Evolutionary conservation across 768 basidiomycete species (phyloP).

Genomic region (Lactarius psammicola): DNA sequence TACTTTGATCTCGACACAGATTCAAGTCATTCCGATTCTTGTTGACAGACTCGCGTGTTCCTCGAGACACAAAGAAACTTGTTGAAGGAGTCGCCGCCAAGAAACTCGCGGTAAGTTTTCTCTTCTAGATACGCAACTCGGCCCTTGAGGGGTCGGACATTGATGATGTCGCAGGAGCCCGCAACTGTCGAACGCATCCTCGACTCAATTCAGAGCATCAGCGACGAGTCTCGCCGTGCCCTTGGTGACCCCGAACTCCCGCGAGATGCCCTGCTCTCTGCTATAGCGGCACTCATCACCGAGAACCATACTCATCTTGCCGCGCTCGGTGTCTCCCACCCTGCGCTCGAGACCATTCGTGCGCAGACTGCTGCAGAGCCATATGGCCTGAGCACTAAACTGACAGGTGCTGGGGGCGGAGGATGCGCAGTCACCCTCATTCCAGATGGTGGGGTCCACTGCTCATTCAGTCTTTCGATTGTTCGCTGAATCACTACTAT

Average conservation of each 20-base stretch:
- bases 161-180: slow-evolving; percentile 59
- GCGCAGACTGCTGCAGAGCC: slow-evolving; percentile 61
- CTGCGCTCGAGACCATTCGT: slow-evolving; percentile 78
- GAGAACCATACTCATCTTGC: slow-evolving; percentile 89
- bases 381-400: slow-evolving; percentile 80
- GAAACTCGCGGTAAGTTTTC: slow-evolving; percentile 53
- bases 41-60: slow-evolving; percentile 89
- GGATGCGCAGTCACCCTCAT: slow-evolving; percentile 97
- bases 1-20: slow-evolving; percentile 41
- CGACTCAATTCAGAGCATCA: slow-evolving; percentile 78
- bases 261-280: slow-evolving; percentile 60
- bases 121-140: not conserved
- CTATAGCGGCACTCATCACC: slow-evolving; percentile 76
- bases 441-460: slow-evolving; percentile 71
- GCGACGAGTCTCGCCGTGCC: slow-evolving; percentile 73
- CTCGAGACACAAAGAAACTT: slow-evolving; percentile 90
- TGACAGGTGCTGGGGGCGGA: slow-evolving; percentile 97
- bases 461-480: slow-evolving; percentile 11
- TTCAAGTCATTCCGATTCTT: slow-evolving; percentile 91
- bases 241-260: slow-evolving; percentile 73
- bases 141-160: slow-evolving; percentile 3
- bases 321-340: slow-evolving; percentile 87
- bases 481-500: slow-evolving; percentile 11
- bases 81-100: slow-evolving; percentile 84
- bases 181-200: slow-evolving; percentile 76